Base-by-base conservation (phyloP, 352 stramenopile species). In the Phytophthora uliginosa region DNA sequence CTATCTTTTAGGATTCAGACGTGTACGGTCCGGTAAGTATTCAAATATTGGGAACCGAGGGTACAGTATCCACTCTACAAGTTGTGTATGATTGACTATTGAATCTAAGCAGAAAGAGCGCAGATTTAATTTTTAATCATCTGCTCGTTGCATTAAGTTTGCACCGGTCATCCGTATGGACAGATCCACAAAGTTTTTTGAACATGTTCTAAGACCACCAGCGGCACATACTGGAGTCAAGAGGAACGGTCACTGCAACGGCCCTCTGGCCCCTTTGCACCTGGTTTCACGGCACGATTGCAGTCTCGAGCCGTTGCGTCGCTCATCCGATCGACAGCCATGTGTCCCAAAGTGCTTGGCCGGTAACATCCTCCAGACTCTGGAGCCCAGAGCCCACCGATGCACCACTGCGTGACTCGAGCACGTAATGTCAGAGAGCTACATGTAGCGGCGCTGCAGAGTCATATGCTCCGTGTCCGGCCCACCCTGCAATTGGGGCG, bases 271-370 rank as follows among this genome's bases (percentile, higher is more conserved):
- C 18, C 33, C 47, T 64, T 18, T 71, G 69, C 65, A 69, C 64
- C 64, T 72, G 66, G 55, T 72, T 75, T 63, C 50, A 75, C 64
- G 59, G 66, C 45, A 60, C 57, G 17, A 40, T 42, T 69, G 63
- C 63, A 54, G 42, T n/a, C 47, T 36, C 50, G n/a, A 17, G 28
- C 42, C 66, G 53, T 74, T 48, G 60, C 17, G 34, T 71, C 56
- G 54, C 31, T 72, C 62, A 76, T 67, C 52, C 50, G 63, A 73
- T 77, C 53, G 55, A 61, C 56, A 59, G 33, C 38, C 58, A 70
- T 55, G 54, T 71, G 53, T 64, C 52, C 33, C 20, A 54, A 55
- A 48, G 59, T 45, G n/a, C n/a, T 72, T 54, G 65, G 47, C 55
- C 4, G 31, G 31, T 15, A 34, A 51, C 13, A 50, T 22, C 18